Evolutionary conservation across 345 rosid genomes (phyloP), one percentile per base, ranked within the genome.

Genomic region (Pugionium dolabratum): DNA sequence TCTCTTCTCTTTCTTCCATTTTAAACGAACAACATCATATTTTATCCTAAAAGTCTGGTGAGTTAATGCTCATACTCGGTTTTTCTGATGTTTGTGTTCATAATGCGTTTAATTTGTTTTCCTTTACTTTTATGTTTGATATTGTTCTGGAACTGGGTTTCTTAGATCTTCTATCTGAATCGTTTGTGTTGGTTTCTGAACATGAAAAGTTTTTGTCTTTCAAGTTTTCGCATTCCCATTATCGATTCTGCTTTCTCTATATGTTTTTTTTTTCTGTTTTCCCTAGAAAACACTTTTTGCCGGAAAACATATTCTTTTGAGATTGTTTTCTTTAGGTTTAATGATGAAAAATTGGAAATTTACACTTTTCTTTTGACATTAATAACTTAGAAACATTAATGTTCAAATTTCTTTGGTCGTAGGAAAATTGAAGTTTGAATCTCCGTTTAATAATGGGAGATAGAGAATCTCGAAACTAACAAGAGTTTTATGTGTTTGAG

Each of bases 401-500:
- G 4, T 51, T 51, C 31, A 26, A 7, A 46, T 4, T 46, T 26
- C 6, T 25, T 46, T 11, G 36, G 34, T 28, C 11, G 11, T 49
- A 8, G 53, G 5, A 28, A 29, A 25, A 50, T 29, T 18, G 18
- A 32, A 31, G 27, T 53, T 56, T 57, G 34, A 57, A 11, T 28
- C 6, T 30, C 37, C 0, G 9, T 55, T 55, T 39, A 9, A 5
- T 39, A 0, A 29, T 29, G 35, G 36, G 44, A 31, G 44, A 25
- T 34, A 45, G 28, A 62, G 43, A 3, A 27, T 61, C 26, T 26
- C 36, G 28, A 36, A 36, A 67, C 57, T 67, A 18, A 57, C 9
- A 48, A 68, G 46, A 49, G 57, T 7, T 46, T 60, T 59, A 0
- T 62, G 44, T 58, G 59, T 58, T 39, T 39, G 64, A 27, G 44